A percentile compares a stretch with the other conserved stretches of the same genome.
Conservation (phyloP, 768 basidiomycete genomes). For the Panellus pusillus region DNA sequence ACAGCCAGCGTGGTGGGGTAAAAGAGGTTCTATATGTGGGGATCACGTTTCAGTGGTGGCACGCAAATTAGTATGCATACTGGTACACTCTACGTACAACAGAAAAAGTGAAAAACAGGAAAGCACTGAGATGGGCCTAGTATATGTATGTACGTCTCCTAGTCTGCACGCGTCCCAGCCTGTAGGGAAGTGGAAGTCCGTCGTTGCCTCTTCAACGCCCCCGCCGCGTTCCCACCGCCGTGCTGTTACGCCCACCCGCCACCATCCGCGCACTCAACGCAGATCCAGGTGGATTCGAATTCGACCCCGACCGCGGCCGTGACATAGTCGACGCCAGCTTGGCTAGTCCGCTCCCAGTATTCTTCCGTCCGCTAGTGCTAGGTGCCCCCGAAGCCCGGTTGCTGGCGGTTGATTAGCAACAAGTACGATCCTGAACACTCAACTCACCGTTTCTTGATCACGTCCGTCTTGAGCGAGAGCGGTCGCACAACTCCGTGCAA, state of each 20-base stretch:
- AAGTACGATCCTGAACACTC: background rate
- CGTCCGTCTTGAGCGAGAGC: slow-evolving; percentile 92
- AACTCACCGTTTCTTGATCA: slow-evolving; percentile 90
- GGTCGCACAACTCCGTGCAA: slow-evolving; percentile 94
- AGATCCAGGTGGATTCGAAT: slow-evolving; percentile 50
- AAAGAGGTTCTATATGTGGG: no score
- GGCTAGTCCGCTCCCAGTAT: slow-evolving; percentile 53
- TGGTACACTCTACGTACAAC: background rate
- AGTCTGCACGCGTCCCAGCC: slow-evolving; percentile 29
- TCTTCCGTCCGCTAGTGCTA: slow-evolving; percentile 64
- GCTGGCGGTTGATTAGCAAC: slow-evolving; percentile 38
- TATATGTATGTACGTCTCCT: background rate
- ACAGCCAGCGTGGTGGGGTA: slow-evolving; percentile 57
- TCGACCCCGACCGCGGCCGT: slow-evolving; percentile 73
- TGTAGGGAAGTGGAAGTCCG: slow-evolving; percentile 67
- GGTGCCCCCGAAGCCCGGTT: slow-evolving; percentile 82
- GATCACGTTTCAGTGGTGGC: no score
- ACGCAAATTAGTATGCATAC: background rate
- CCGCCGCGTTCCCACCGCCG: slow-evolving; percentile 33
- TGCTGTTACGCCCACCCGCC: slow-evolving; percentile 25
- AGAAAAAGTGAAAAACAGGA: background rate
- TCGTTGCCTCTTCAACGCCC: slow-evolving; percentile 77
- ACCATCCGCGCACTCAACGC: slow-evolving; percentile 33
- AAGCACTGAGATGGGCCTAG: slow-evolving; percentile 8
- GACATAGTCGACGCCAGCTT: slow-evolving; percentile 76